Percentiles rank a stretch among this genome's conserved stretches.
These are phyloP conservation scores for Auxenochlorella pyrenoidosa DNA, from an alignment of 139 green algal species.

Conservation along the genomic window DNA sequence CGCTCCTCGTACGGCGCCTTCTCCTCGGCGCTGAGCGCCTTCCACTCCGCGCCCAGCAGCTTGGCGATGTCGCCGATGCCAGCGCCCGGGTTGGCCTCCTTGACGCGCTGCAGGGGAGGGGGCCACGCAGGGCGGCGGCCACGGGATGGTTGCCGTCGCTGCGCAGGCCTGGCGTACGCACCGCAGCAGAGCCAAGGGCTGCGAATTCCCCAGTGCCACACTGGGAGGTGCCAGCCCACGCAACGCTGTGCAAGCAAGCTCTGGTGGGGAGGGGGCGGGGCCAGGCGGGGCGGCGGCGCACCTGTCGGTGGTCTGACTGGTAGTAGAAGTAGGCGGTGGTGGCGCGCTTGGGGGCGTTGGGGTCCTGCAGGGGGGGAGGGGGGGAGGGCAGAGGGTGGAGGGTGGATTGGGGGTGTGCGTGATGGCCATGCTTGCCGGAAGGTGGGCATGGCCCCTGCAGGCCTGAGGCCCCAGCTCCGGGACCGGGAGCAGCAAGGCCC, in stretches of 20 bases:
- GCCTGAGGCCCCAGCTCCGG: too few species aligned
- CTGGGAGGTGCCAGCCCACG: too few species aligned
- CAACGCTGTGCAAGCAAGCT: too few species aligned
- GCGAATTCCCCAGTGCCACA: too few species aligned
- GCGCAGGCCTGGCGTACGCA: background rate
- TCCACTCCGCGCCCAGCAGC: conserved; percentile 83
- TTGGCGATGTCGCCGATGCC: conserved; percentile 48
- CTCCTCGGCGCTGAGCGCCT: conserved; percentile 54
- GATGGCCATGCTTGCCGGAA: too few species aligned
- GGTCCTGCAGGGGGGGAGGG: conserved; percentile 49
- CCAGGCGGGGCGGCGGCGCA: conserved; percentile 41
- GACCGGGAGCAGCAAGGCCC: too few species aligned
- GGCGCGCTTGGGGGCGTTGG: conserved; percentile 88
- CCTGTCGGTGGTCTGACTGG: conserved; percentile 70
- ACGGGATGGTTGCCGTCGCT: too few species aligned
- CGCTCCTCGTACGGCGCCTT: conserved; percentile 61
- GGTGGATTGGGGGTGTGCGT: background rate
- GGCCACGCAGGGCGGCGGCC: too few species aligned
- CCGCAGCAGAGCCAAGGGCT: background rate
- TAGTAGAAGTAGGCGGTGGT: conserved; percentile 93
- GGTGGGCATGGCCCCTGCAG: too few species aligned
- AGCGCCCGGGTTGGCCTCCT: conserved; percentile 15
- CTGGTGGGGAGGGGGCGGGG: too few species aligned
- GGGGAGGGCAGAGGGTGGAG: background rate
- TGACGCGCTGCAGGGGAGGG: conserved; percentile 15